Evolutionary conservation across 768 basidiomycete genomes (phyloP).

Genomic region (Suillus bovinus): DNA sequence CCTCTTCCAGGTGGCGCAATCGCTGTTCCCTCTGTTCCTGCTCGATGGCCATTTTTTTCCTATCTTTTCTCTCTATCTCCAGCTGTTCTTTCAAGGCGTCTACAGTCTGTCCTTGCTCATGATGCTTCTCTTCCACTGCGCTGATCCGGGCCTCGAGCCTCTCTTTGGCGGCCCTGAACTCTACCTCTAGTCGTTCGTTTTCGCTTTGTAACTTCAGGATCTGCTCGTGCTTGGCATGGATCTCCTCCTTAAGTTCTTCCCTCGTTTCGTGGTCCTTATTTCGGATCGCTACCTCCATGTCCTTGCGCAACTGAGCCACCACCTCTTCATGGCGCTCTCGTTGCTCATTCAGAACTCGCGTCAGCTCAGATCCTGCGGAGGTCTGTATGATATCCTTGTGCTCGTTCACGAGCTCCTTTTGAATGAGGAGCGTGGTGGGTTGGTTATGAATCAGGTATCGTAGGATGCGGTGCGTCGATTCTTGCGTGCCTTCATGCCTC

Average conservation of each 20-base stretch:
- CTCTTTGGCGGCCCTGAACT: conserved; percentile 7
- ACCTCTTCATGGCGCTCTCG: conserved; percentile 41
- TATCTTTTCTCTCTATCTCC: conserved; percentile 1
- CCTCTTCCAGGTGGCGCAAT: background rate
- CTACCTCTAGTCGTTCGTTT: conserved; percentile 1
- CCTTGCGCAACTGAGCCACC: conserved; percentile 39
- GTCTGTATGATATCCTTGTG: conserved; percentile 44
- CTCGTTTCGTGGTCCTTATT: conserved; percentile 40
- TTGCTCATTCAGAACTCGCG: conserved; percentile 42
- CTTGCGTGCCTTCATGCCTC: conserved; percentile 36
- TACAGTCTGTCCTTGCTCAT: background rate
- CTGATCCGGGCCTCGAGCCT: conserved; percentile 3
- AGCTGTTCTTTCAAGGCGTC: conserved; percentile 2
- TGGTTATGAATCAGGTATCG: conserved; percentile 35
- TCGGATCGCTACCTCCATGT: conserved; percentile 42
- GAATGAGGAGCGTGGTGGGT: conserved; percentile 44
- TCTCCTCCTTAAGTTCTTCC: conserved; percentile 37
- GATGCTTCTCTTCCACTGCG: conserved; percentile 7
- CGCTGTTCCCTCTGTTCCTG: conserved; percentile 7
- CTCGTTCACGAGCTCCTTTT: conserved; percentile 42
- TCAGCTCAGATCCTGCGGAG: conserved; percentile 46
- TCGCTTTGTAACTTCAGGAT: conserved; percentile 4
- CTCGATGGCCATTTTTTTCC: background rate
- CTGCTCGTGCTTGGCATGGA: conserved; percentile 4
- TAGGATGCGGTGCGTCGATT: conserved; percentile 42